Percentiles rank a stretch among this genome's conserved stretches.
phyloP scores from a whole-genome alignment of 148 eudicot genomes.

The Salicornia ramosissima region DNA sequence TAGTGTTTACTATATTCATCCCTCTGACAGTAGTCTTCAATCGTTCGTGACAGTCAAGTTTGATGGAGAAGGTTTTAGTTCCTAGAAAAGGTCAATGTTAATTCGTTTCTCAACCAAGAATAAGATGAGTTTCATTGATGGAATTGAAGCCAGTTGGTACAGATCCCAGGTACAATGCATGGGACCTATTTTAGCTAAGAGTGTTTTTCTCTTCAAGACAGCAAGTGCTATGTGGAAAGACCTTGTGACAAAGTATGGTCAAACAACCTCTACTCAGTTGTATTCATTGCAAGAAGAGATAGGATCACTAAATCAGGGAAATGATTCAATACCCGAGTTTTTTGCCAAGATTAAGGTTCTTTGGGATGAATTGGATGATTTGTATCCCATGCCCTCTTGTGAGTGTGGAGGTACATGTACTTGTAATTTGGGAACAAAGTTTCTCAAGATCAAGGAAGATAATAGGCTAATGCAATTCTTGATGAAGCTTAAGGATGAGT shows the following conservation, averaged over 20 bases:
- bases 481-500: background rate
- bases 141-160: background rate
- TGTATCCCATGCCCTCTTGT: background rate
- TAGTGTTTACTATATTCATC: too few species aligned
- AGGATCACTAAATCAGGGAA: background rate
- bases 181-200: background rate
- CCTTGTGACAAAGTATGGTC: background rate
- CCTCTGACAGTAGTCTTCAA: too few species aligned
- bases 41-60: too few species aligned
- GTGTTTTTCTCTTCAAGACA: background rate
- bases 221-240: too few species aligned
- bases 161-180: background rate
- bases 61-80: background rate
- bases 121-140: slow-evolving; percentile 3
- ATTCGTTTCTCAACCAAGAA: background rate
- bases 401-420: background rate
- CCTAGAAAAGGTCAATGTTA: too few species aligned
- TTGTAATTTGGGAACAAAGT: background rate
- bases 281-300: background rate
- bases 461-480: too few species aligned
- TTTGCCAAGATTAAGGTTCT: too few species aligned
- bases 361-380: too few species aligned
- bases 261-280: background rate
- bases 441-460: background rate
- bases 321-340: too few species aligned